Evolutionary conservation across 1,284 basidiomycete species (phyloP), one percentile per base, ranked within the genome.

Genomic region (Puccinia horiana): DNA sequence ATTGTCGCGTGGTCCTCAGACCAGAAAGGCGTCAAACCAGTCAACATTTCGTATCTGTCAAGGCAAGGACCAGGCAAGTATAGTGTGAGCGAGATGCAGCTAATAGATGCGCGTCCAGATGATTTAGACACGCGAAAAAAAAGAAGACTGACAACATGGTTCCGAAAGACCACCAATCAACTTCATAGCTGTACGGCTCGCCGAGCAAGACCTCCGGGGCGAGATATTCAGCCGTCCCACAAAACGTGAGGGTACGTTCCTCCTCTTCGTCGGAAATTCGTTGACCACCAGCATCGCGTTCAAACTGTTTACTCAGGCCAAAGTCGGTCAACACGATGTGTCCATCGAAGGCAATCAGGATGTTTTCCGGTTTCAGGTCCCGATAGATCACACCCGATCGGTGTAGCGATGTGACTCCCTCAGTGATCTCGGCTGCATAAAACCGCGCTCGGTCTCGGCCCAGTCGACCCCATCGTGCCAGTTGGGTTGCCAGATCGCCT

Each of bases 141-240:
- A 84, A 94, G 92, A 93, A 87, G 94, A 88, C 96, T 87, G 93
- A 95, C 82, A 98, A 88, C 92, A 98, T 97, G 83, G 95, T 98
- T 26, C 96, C 96, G 85, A 97, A 93, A 84, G 93, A 93, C 95
- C 96, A 98, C 94, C 95, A 96, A 87, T 98, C 96, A 29, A 96
- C 94, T 85, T 96, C 94, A 86, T 96, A 98, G 83, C 93, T 93
- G 87, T 98, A 98, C 26, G 93, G 91, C 84, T 93, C 88, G 4
- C 95, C 93, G 85, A 95, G 93, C 85, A 98, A 94, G 75, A 98
- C 94, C 83, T 87, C 86, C 23, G 87, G 87, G 6, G 87, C 95
- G 23, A 98, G 90, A 86, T 98, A 98, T 87, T 97, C 95, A 3
- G 94, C 93, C 11, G 95, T 97, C 16, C 87, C 87, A 56, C 86